Evolutionary conservation across 345 rosid species (phyloP).

Genomic region (Pistacia atlantica): DNA sequence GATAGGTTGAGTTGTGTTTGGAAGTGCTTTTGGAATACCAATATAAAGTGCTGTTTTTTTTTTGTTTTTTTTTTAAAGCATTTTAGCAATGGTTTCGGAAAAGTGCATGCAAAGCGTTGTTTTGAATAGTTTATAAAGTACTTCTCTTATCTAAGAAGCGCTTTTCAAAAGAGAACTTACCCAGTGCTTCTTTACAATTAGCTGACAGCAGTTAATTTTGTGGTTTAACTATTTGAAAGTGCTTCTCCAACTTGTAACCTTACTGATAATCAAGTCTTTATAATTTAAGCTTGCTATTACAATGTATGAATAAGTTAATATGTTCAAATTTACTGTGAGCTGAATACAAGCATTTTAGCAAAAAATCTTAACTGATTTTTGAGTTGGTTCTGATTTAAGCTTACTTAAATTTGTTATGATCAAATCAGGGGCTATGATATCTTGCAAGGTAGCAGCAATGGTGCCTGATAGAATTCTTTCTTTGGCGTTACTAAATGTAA

Average conservation of each 20-base stretch:
- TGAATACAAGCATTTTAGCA: not conserved
- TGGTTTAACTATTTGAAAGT: not conserved
- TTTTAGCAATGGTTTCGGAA: too few species aligned
- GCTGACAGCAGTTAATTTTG: too few species aligned
- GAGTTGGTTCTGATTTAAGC: not conserved
- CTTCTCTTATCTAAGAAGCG: too few species aligned
- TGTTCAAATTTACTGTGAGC: not conserved
- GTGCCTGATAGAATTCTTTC: slow-evolving; percentile 82
- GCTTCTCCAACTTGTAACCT: not conserved
- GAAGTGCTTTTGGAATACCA: not conserved
- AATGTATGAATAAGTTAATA: not conserved
- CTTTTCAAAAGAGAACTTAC: too few species aligned
- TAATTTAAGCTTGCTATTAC: not conserved
- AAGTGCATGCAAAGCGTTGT: too few species aligned
- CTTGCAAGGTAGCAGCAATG: slow-evolving; percentile 91
- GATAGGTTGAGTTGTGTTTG: not conserved
- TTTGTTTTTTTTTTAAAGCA: not conserved
- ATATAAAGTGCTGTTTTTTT: not conserved
- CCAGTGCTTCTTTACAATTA: too few species aligned
- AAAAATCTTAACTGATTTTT: not conserved
- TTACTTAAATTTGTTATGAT: slow-evolving; percentile 15
- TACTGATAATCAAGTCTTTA: not conserved
- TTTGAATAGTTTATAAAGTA: too few species aligned
- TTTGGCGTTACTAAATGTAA: slow-evolving; percentile 86
- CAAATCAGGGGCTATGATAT: slow-evolving; percentile 87